Percentiles rank a stretch among this genome's conserved stretches.
These are phyloP conservation scores for Candida freyschussii DNA, from an alignment of 1,139 yeast species.

Conservation along the genomic window DNA sequence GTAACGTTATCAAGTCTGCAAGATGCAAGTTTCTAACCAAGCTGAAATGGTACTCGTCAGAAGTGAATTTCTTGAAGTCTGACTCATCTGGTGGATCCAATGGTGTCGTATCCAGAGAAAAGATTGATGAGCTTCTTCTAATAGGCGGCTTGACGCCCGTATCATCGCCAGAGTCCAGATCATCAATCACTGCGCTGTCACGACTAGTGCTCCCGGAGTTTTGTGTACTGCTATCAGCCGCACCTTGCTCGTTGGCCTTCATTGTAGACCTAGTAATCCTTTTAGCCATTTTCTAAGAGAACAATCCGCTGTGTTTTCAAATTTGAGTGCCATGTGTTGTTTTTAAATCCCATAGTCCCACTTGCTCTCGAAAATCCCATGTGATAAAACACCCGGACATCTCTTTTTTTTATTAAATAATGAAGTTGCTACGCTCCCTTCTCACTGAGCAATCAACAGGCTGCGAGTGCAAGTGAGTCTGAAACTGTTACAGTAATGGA, in stretches of 20 bases:
- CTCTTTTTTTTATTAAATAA: too few relatives aligned
- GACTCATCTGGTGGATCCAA: slow-evolving; percentile 60
- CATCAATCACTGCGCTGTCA: slow-evolving; percentile 10
- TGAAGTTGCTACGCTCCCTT: too few relatives aligned
- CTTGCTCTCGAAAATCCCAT: slow-evolving; percentile 6
- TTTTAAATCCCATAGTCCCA: slow-evolving; percentile 1
- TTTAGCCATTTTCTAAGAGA: slow-evolving; percentile 10
- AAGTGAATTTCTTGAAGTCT: slow-evolving; percentile 73
- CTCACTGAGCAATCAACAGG: too few relatives aligned
- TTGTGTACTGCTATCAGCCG: neutral
- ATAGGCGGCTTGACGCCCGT: slow-evolving; percentile 15
- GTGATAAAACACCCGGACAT: slow-evolving; percentile 6
- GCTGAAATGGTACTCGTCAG: slow-evolving; percentile 75
- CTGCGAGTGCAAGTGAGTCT: too few relatives aligned
- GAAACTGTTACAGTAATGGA: too few relatives aligned
- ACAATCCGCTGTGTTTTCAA: neutral
- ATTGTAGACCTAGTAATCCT: slow-evolving; percentile 15
- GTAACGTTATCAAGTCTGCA: slow-evolving; percentile 92
- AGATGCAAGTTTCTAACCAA: slow-evolving; percentile 77
- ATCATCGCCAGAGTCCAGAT: slow-evolving; percentile 19
- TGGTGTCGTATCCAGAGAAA: slow-evolving; percentile 32
- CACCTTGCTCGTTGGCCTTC: slow-evolving; percentile 4
- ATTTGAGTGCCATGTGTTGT: neutral
- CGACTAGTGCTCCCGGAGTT: neutral
- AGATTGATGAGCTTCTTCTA: slow-evolving; percentile 37